Conservation (phyloP, 345 rosid species). For the Brassica rapa region DNA sequence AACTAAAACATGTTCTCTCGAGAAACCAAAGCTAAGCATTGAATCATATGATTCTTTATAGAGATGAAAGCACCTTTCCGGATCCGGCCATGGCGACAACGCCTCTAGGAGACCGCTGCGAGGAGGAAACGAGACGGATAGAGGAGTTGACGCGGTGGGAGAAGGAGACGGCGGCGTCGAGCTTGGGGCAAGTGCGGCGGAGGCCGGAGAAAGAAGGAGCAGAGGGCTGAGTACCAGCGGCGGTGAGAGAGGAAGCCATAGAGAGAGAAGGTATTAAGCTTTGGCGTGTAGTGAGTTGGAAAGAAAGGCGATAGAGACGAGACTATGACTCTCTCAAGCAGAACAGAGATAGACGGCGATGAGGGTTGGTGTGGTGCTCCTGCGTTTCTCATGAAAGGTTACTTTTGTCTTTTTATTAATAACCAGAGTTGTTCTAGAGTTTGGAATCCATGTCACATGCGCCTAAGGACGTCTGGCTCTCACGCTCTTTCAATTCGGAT, state of each 20-base stretch:
- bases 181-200: conserved; percentile 46
- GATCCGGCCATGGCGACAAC: conserved; percentile 89
- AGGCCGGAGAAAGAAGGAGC: conserved; percentile 59
- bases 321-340: conserved; percentile 29
- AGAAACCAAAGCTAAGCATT: conserved; percentile 4
- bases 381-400: conserved; percentile 15
- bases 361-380: conserved; percentile 40
- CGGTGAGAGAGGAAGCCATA: conserved; percentile 38
- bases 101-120: conserved; percentile 56
- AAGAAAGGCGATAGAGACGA: conserved; percentile 35
- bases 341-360: conserved; percentile 8
- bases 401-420: background rate
- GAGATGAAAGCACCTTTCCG: conserved; percentile 61
- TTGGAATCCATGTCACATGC: background rate
- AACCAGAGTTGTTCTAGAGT: background rate
- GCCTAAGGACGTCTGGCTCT: background rate
- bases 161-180: conserved; percentile 40
- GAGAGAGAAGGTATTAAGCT: background rate
- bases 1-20: background rate
- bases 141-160: conserved; percentile 50
- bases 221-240: conserved; percentile 40
- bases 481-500: background rate
- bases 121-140: conserved; percentile 52
- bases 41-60: background rate
- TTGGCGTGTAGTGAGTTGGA: conserved; percentile 25